Base-by-base conservation (phyloP, 306 rosid genomes). In the Vicia faba region DNA sequence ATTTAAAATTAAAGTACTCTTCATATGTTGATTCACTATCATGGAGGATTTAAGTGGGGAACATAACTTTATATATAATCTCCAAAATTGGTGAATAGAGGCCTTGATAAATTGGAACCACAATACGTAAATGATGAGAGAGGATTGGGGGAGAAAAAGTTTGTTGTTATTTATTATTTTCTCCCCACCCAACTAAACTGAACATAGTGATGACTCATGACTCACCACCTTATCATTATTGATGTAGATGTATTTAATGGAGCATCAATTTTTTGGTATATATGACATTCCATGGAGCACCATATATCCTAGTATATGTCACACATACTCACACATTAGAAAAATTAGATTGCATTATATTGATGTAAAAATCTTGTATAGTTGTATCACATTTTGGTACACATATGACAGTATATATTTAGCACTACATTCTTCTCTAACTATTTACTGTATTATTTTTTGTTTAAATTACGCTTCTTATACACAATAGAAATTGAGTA, bases 41-140 rank as follows among this genome's bases (percentile, higher is more conserved):
- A 54, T 58, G 77, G 80, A 63, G 65, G 74, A 59, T 60, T 64
- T 51, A 66, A 84, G 89, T 82, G 89, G 92, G 86, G 82, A 79
- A 72, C 89, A 77, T 58, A 82, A 74, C 73, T 79, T 84, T 79
- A 71, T 75, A 71, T 75, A 48, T 46, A 78, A 83, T 79, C 83
- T 77, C 86, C 83, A 60, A 85, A 79, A 73, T 72, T 56, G 83
- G 81, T 84, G 87, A 84, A 71, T 72, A 57, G 71, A 58, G 61
- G 68, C 55, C 82, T 82, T 82, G 93, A 84, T 80, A 63, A 80
- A 72, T 45, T 69, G 71, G 69, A 68, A 53, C 72, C 68, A 79
- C 78, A 70, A 63, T 25, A 64, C 54, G 84, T 80, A 72, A 82
- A 82, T 84, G 83, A 72, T 76, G 77, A 54, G 70, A 77, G 69